phyloP scores from a whole-genome alignment of 2,329 filamentous ascomycete species.

The Neofusicoccum sp. region DNA sequence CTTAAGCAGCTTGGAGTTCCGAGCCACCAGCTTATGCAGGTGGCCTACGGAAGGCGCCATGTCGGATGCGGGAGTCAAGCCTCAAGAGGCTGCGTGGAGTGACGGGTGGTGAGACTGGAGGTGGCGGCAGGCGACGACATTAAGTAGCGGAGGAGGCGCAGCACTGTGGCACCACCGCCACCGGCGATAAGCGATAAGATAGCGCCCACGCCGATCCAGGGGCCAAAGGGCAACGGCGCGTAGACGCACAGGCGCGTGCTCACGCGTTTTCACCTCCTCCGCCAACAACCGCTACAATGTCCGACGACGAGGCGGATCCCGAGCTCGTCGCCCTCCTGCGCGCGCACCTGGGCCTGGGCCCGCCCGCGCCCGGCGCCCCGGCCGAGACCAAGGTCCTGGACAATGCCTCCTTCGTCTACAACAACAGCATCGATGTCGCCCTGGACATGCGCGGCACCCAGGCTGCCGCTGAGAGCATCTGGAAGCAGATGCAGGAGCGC shows the following conservation, averaged over 20 bases:
- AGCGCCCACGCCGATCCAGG: not conserved
- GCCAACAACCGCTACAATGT: slow-evolving; percentile 56
- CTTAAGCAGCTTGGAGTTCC: slow-evolving; percentile 42
- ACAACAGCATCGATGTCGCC: slow-evolving; percentile 90
- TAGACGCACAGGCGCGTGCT: not conserved
- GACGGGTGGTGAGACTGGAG: slow-evolving; percentile 12
- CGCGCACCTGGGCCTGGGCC: slow-evolving; percentile 67
- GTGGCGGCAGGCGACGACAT: slow-evolving; percentile 7
- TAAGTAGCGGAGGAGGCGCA: not conserved
- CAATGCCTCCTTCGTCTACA: slow-evolving; percentile 80
- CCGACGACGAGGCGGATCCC: slow-evolving; percentile 85
- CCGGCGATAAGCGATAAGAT: not conserved
- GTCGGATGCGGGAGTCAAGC: slow-evolving; percentile 19
- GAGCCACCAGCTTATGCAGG: slow-evolving; percentile 41
- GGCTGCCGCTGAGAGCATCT: slow-evolving; percentile 75
- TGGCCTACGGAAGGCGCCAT: slow-evolving; percentile 41
- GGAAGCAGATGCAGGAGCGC: slow-evolving; percentile 77
- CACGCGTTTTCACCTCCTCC: not conserved
- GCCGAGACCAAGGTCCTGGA: slow-evolving; percentile 80
- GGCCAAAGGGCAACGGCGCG: not conserved
- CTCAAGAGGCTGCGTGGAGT: slow-evolving; percentile 15
- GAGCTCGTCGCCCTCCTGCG: slow-evolving; percentile 85
- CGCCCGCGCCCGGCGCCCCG: slow-evolving; percentile 52
- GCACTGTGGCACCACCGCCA: not conserved
- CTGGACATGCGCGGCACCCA: slow-evolving; percentile 81